Evolutionary conservation across 169 alveolate genomes (phyloP), one percentile per base, ranked within the genome.

Genomic region (Sarcocystis neurona): DNA sequence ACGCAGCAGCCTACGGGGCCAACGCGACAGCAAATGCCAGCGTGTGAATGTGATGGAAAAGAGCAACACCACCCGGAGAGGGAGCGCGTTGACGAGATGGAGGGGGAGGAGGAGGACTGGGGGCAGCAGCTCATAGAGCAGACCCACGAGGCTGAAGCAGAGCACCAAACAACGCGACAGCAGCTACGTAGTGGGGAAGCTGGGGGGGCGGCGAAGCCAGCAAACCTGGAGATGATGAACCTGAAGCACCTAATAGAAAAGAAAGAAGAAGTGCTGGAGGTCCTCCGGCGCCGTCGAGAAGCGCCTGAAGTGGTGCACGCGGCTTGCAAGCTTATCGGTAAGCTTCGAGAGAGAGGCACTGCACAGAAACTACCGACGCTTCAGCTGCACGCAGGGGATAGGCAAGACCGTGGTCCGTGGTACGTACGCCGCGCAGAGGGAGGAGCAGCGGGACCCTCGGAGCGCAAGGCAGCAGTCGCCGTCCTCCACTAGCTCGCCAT

Each of bases 261-360:
- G 46, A 53, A 53, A n/a, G 56, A 72, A 23, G 82, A 72, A 39
- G 56, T 72, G 39, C 58, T 72, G 39, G 56, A 72, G 0, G 82
- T 39, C 82, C 53, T 72, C 27, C 4, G n/a, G 15, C 34, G 32
- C 20, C 82, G 82, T 37, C 82, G 41, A 48, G 82, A 72, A 27
- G 20, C 82, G 12, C 20, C 20, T 47, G 82, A 2, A 2, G 6
- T 72, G 30, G 82, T 72, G 56, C 34, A 72, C 23, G 82, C 82
- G 37, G 82, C 82, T 2, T 18, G 53, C 10, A 72, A 72, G 15
- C 82, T 72, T 12, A 72, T 43, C 53, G 82, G 82, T 72, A 39
- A 72, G 82, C n/a, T n/a, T n/a, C n/a, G n/a, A n/a, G n/a, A n/a
- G n/a, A n/a, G n/a, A n/a, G n/a, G n/a, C n/a, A n/a, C n/a, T n/a